Conservation (phyloP, 176 grass and related monocot species). For the Microstegium vimineum region DNA sequence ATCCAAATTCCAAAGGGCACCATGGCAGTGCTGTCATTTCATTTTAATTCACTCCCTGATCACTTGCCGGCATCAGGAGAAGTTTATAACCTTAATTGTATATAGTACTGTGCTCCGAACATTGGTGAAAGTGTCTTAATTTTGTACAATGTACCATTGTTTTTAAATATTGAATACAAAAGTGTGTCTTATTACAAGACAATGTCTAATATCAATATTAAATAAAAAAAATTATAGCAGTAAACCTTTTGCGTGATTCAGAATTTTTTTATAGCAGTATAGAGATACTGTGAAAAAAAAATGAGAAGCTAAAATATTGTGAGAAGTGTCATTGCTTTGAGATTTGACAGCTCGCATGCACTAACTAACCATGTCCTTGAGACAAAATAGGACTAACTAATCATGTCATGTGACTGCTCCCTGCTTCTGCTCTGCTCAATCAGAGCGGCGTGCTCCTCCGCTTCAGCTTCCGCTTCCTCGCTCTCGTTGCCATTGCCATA, state of each 20-base stretch:
- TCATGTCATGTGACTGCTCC: neutral
- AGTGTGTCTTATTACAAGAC: no score
- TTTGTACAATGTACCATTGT: neutral
- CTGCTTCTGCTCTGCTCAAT: neutral
- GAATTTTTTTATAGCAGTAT: neutral
- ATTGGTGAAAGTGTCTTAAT: neutral
- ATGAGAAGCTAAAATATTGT: no score
- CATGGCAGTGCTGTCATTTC: neutral
- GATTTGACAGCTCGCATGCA: constrained; percentile 2
- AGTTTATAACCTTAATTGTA: neutral
- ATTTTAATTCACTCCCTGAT: neutral
- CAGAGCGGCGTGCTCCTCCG: neutral
- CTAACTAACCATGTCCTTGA: no score
- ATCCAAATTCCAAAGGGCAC: neutral
- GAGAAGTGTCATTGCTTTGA: no score
- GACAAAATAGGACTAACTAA: no score
- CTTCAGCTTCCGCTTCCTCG: neutral
- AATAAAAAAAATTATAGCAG: no score
- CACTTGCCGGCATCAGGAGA: neutral
- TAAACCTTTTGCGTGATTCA: no score
- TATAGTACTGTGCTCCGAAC: neutral
- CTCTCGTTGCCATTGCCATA: neutral
- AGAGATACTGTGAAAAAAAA: neutral
- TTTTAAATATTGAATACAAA: no score
- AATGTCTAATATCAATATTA: no score